Conservation (phyloP, 2,329 filamentous ascomycete species). For the Ceratocystis variospora region DNA sequence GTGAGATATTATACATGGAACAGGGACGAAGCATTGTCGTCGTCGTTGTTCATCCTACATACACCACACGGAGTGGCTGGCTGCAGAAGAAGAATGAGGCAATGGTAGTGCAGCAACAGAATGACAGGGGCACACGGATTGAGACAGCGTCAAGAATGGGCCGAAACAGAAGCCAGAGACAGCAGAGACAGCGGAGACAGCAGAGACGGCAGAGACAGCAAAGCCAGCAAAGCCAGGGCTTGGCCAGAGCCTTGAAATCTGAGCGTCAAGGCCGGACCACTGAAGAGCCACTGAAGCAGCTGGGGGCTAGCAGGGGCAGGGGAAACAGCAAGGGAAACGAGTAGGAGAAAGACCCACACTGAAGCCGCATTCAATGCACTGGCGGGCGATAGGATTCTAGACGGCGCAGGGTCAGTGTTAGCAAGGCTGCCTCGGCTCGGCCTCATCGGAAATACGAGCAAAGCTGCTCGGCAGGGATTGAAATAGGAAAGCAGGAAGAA, state of each 20-base stretch:
- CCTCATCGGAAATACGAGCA: constrained; percentile 7
- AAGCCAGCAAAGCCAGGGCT: not conserved
- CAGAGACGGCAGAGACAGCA: not conserved
- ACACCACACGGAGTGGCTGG: not conserved
- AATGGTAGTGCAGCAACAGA: not conserved
- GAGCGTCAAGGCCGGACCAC: too few species aligned
- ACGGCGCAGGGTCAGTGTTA: constrained; percentile 9
- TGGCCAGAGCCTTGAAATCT: too few species aligned
- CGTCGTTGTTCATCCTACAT: not conserved
- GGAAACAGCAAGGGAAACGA: not conserved
- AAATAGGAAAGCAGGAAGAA: constrained; percentile 1
- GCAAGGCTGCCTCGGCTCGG: constrained; percentile 14
- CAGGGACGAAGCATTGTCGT: not conserved
- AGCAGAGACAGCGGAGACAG: not conserved
- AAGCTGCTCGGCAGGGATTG: not conserved
- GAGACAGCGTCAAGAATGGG: not conserved
- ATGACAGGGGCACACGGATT: not conserved
- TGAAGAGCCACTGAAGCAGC: not conserved
- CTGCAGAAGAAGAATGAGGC: not conserved
- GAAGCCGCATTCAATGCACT: constrained; percentile 78
- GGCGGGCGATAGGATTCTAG: constrained; percentile 26
- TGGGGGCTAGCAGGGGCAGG: not conserved
- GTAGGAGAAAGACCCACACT: constrained; percentile 43
- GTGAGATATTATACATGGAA: not conserved
- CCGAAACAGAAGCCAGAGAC: not conserved